A percentile compares a stretch with the other conserved stretches of the same genome.
Conservation (phyloP, 1,284 basidiomycete species). For the Leccinum pallidistipes region DNA sequence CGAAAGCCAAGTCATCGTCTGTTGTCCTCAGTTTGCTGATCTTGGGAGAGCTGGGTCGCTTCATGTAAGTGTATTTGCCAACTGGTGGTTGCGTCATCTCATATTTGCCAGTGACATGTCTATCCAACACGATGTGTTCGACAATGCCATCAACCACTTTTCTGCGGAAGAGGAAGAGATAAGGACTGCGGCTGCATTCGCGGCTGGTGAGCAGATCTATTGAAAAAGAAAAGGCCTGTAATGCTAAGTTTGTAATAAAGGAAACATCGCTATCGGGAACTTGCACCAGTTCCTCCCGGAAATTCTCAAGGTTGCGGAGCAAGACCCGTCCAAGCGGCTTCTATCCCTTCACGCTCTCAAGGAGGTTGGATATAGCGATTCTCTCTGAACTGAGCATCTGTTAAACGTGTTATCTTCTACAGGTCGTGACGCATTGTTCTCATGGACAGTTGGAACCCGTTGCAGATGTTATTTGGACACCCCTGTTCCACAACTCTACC, state of each 20-base stretch:
- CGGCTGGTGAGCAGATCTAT: slow-evolving; percentile 60
- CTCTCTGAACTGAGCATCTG: not conserved
- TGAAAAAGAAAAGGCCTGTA: not conserved
- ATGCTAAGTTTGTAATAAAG: slow-evolving; percentile 37
- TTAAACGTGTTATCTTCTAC: not conserved
- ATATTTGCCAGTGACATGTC: slow-evolving; percentile 71
- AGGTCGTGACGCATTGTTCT: slow-evolving; percentile 92
- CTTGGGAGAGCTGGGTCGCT: slow-evolving; percentile 87
- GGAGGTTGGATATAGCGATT: slow-evolving; percentile 56
- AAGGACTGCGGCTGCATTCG: slow-evolving; percentile 87
- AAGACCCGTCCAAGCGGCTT: slow-evolving; percentile 75
- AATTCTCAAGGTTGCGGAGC: slow-evolving; percentile 82
- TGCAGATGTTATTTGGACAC: slow-evolving; percentile 88
- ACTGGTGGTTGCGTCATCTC: slow-evolving; percentile 3
- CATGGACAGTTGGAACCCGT: slow-evolving; percentile 80
- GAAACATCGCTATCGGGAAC: slow-evolving; percentile 94
- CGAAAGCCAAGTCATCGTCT: slow-evolving; percentile 66
- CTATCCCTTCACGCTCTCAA: slow-evolving; percentile 91
- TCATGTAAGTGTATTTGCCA: slow-evolving; percentile 55
- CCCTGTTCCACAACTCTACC: slow-evolving; percentile 84
- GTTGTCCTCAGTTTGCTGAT: slow-evolving; percentile 84
- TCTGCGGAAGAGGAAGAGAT: slow-evolving; percentile 79
- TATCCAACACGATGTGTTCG: slow-evolving; percentile 73
- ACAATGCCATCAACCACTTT: slow-evolving; percentile 73
- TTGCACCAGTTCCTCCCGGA: slow-evolving; percentile 82